Conservation (phyloP, 139 green algal genomes). For the Picochlorum sp. region DNA sequence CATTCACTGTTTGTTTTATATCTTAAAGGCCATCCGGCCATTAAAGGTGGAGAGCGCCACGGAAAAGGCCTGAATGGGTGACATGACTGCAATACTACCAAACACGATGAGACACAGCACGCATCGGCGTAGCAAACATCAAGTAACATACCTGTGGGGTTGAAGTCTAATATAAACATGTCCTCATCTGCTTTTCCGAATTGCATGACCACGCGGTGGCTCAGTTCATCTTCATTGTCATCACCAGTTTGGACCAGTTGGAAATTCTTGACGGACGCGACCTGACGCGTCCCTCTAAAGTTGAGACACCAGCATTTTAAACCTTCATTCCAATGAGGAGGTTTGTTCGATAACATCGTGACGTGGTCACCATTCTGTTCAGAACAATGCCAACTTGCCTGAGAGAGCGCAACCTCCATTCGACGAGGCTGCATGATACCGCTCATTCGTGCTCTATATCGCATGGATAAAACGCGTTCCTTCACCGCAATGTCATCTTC, state of each 20-base stretch:
- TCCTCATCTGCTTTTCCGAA: conserved; percentile 87
- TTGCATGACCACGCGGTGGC: conserved; percentile 63
- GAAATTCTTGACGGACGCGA: conserved; percentile 98
- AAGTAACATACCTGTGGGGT: conserved; percentile 24
- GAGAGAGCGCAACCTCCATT: conserved; percentile 4
- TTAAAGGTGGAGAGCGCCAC: conserved; percentile 91
- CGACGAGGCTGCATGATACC: conserved; percentile 46
- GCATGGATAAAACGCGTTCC: conserved; percentile 11
- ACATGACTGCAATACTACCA: conserved; percentile 25
- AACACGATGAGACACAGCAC: too few relatives aligned
- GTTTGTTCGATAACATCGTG: conserved; percentile 77
- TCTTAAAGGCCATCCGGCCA: conserved; percentile 67
- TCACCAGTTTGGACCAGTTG: conserved; percentile 52
- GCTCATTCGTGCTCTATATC: conserved; percentile 32
- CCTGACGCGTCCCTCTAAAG: conserved; percentile 96
- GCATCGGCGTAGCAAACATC: too few relatives aligned
- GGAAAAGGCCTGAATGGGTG: conserved; percentile 81
- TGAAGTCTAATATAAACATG: conserved; percentile 94
- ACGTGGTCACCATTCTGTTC: not conserved
- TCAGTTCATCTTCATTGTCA: not conserved
- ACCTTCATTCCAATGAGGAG: conserved; percentile 89
- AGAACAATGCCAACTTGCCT: not conserved
- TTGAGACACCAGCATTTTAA: conserved; percentile 97
- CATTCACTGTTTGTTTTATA: not conserved
- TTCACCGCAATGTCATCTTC: not conserved